Percentiles rank a stretch among this genome's conserved stretches.
These are phyloP conservation scores for Skeletonema menzelii DNA, from an alignment of 108 stramenopile genomes.

Conservation along the genomic window DNA sequence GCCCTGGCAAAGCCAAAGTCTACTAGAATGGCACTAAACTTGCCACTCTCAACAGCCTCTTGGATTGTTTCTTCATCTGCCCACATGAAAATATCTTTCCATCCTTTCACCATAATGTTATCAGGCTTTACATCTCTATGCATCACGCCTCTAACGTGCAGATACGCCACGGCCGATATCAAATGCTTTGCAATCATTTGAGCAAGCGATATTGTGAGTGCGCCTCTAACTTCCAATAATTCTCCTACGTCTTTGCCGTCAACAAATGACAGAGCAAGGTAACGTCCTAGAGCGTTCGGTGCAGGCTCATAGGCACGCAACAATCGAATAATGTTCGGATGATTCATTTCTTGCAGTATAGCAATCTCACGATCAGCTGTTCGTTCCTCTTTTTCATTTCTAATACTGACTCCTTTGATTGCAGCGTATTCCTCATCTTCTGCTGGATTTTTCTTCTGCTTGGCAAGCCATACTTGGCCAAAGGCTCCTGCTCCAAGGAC, in stretches of 20 bases:
- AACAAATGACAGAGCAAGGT: slow-evolving; percentile 30
- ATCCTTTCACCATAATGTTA: slow-evolving; percentile 62
- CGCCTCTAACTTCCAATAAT: slow-evolving; percentile 67
- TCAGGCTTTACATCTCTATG: slow-evolving; percentile 86
- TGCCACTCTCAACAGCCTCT: slow-evolving; percentile 41
- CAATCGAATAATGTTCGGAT: slow-evolving; percentile 76
- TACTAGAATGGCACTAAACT: slow-evolving; percentile 69
- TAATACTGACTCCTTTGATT: slow-evolving; percentile 76
- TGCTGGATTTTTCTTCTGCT: slow-evolving; percentile 11
- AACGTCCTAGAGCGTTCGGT: slow-evolving; percentile 11
- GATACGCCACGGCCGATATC: slow-evolving; percentile 72
- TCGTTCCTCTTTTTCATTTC: slow-evolving; percentile 60
- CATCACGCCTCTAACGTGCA: slow-evolving; percentile 80
- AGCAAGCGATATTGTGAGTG: slow-evolving; percentile 64
- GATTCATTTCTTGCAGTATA: slow-evolving; percentile 63
- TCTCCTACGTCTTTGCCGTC: slow-evolving; percentile 53
- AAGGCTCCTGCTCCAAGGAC: slow-evolving; percentile 74
- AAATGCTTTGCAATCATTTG: slow-evolving; percentile 67
- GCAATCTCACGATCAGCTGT: slow-evolving; percentile 78
- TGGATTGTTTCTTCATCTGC: slow-evolving; percentile 51
- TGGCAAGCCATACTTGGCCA: slow-evolving; percentile 75
- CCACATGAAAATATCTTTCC: slow-evolving; percentile 53
- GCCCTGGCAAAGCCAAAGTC: slow-evolving; percentile 88
- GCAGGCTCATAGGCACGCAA: slow-evolving; percentile 59
- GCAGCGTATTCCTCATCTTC: slow-evolving; percentile 58